phyloP scores from a whole-genome alignment of 1,284 basidiomycete genomes.

The Heterobasidion occidentale region DNA sequence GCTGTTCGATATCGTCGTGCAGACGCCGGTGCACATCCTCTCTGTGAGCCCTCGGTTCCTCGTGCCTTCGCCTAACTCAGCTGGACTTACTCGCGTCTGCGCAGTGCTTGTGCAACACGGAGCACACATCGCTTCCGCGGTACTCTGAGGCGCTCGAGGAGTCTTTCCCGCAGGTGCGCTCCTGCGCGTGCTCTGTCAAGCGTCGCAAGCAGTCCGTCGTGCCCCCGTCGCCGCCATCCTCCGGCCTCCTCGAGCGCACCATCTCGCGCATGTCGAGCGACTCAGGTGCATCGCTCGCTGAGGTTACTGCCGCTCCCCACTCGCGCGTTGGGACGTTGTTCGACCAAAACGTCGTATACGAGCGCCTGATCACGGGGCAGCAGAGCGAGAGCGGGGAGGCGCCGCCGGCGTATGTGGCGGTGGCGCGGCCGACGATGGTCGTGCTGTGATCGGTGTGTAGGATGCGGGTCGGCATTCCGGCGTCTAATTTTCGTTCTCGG shows the following conservation, averaged over 20 bases:
- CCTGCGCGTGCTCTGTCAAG: conserved; percentile 4
- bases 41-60: conserved; percentile 46
- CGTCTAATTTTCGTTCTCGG: too few relatives aligned
- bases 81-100: neutral
- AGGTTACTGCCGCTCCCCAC: conserved; percentile 4
- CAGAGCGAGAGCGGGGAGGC: conserved; percentile 56
- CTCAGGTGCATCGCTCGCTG: neutral
- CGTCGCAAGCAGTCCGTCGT: neutral
- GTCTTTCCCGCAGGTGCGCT: conserved; percentile 3
- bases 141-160: conserved; percentile 34
- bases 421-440: neutral
- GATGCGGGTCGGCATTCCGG: too few relatives aligned
- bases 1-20: conserved; percentile 87
- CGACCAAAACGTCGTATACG: conserved; percentile 39
- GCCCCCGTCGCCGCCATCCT: neutral
- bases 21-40: conserved; percentile 73
- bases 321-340: conserved; percentile 25
- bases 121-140: conserved; percentile 69
- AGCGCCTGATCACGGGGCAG: conserved; percentile 54
- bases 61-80: neutral
- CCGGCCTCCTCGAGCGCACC: neutral
- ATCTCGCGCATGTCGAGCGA: neutral
- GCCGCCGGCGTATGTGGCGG: conserved; percentile 44
- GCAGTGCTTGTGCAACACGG: conserved; percentile 74
- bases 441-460: neutral